Evolutionary conservation across 2,329 filamentous ascomycete genomes (phyloP), one percentile per base, ranked within the genome.

Genomic region (Nigrospora oryzae): DNA sequence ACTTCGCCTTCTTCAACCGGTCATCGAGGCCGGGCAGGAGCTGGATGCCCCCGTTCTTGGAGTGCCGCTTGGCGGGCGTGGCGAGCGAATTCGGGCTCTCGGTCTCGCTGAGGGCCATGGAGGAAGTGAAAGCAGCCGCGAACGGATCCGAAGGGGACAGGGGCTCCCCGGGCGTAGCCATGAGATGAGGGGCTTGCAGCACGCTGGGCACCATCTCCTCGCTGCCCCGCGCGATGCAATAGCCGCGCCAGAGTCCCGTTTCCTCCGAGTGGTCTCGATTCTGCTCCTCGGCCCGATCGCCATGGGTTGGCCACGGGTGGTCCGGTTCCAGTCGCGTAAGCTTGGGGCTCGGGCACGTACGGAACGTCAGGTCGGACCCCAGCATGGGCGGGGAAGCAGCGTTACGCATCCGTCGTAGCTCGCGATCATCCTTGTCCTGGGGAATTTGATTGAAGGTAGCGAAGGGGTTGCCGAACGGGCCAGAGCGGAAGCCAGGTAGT

Each of bases 281-380:
- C 48, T 62, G 66, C 55, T 68, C 74, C 57, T 74, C 71, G 28
- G 62, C 53, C n/a, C 70, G 59, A 49, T 66, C 61, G 69, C 64
- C 64, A 74, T 60, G 66, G 12, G 46, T 51, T 30, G 69, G 61
- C 68, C 58, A 79, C 53, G 68, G 77, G 57, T 89, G 85, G 45
- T 86, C 83, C 1, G 86, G 82, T 58, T 95, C 89, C 56, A 94
- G 84, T 56, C 88, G 83, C 14, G 89, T 94, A 44, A 83, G 79
- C 62, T 91, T 84, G 6, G 91, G 91, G 23, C 90, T 95, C 11
- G 77, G 74, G 60, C 89, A 95, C 60, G 77, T 79, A 32, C 89
- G 86, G 61, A 96, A 95, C 23, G 74, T 71, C 44, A 97, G 76
- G 53, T 95, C 86, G 46, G 73, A 69, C 45, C 91, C 91, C 11